Percentiles rank a stretch among this genome's conserved stretches.
Conservation (phyloP, 257 asterid species). For the Fraxinus cuspidata region DNA sequence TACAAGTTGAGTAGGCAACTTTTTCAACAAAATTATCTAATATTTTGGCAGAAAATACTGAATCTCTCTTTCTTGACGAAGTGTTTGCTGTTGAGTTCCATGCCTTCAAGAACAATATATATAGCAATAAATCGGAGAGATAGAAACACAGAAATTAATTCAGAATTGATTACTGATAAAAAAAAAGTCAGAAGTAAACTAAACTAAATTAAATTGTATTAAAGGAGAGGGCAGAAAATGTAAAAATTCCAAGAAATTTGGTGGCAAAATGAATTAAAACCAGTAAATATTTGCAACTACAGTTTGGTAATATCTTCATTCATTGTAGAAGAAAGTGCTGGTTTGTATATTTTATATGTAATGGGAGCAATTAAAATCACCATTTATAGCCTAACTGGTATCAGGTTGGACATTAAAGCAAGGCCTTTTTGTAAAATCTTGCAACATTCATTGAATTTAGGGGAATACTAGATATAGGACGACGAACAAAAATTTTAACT, state of each 20-base stretch:
- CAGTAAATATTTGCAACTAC: slow-evolving; percentile 41
- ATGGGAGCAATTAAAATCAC: slow-evolving; percentile 25
- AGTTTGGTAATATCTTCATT: slow-evolving; percentile 33
- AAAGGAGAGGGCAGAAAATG: slow-evolving; percentile 25
- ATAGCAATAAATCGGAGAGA: too few relatives aligned
- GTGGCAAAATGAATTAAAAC: slow-evolving; percentile 30
- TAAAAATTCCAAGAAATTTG: slow-evolving; percentile 43
- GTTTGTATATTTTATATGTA: slow-evolving; percentile 27
- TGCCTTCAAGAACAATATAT: too few relatives aligned
- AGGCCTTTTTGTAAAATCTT: slow-evolving; percentile 11
- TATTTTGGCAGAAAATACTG: background rate
- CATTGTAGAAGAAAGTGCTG: slow-evolving; percentile 41
- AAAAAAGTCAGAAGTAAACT: background rate
- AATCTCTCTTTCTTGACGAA: background rate
- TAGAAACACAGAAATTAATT: background rate
- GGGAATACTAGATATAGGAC: background rate
- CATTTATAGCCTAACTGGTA: slow-evolving; percentile 41
- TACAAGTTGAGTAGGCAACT: background rate
- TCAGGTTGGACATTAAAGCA: slow-evolving; percentile 31
- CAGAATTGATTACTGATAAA: slow-evolving; percentile 28
- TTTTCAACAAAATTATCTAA: background rate
- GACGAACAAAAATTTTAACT: background rate
- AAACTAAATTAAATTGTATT: slow-evolving; percentile 26
- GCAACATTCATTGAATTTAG: background rate
- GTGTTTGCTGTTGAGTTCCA: too few relatives aligned